Percentiles rank a stretch among this genome's conserved stretches.
Conservation (phyloP, 257 asterid genomes). For the Nicotiana benthamiana region DNA sequence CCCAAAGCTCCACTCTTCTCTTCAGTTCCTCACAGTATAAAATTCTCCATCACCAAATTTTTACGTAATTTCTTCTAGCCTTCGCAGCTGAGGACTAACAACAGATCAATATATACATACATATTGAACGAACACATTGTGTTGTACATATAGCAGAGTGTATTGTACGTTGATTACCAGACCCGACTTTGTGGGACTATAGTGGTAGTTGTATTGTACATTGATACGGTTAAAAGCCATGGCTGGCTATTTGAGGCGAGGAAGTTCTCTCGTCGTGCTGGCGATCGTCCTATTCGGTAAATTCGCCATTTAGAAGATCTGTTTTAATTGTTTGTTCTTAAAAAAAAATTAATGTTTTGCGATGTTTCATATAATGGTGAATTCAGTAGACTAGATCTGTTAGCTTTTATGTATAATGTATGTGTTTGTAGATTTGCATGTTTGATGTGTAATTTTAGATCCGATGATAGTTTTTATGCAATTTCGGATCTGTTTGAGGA, state of each 20-base stretch:
- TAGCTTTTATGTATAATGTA: background rate
- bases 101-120: background rate
- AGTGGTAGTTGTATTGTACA: background rate
- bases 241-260: conserved; percentile 28
- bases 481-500: background rate
- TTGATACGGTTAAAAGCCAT: conserved; percentile 10
- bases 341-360: background rate
- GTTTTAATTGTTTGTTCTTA: background rate
- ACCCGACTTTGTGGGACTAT: too few species aligned
- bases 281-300: conserved; percentile 32
- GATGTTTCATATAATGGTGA: background rate
- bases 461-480: background rate
- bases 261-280: conserved; percentile 22
- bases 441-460: background rate
- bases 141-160: background rate
- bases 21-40: background rate
- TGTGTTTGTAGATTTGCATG: background rate
- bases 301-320: background rate
- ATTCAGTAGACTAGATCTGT: background rate
- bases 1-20: background rate
- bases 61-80: background rate
- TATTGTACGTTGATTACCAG: background rate
- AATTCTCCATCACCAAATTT: background rate
- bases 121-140: background rate
- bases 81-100: background rate